A percentile compares a stretch with the other conserved stretches of the same genome.
phyloP scores from a whole-genome alignment of 75 land plant species.

The Larix kaempferi region DNA sequence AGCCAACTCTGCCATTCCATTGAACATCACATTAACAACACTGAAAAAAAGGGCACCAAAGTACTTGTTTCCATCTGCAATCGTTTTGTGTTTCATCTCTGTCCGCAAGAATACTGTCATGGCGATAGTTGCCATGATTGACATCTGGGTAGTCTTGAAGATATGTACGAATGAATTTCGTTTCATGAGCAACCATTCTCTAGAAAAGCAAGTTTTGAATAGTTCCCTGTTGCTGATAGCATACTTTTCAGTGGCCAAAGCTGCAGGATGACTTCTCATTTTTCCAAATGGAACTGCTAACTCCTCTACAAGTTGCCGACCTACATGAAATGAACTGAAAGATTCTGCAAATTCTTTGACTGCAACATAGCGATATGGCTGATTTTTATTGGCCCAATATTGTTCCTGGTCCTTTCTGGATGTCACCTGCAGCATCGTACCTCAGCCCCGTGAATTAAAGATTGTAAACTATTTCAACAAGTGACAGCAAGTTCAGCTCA shows the following conservation, averaged over 20 bases:
- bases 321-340: conserved; percentile 66
- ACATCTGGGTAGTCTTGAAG: conserved; percentile 57
- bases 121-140: conserved; percentile 26
- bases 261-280: conserved; percentile 68
- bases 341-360: conserved; percentile 72
- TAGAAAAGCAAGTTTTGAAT: conserved; percentile 50
- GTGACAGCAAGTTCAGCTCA: conserved; percentile 32
- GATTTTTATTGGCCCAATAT: conserved; percentile 60
- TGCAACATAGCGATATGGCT: conserved; percentile 57
- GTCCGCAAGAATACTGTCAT: conserved; percentile 76
- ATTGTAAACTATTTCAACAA: not conserved
- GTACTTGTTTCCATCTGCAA: conserved; percentile 47
- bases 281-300: conserved; percentile 62
- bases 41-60: conserved; percentile 63
- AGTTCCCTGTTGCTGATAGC: conserved; percentile 53
- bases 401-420: conserved; percentile 89
- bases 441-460: not conserved
- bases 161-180: conserved; percentile 60
- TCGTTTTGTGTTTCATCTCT: conserved; percentile 36
- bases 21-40: conserved; percentile 48
- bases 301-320: conserved; percentile 38
- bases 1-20: conserved; percentile 71
- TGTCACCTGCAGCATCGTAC: conserved; percentile 59
- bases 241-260: conserved; percentile 48
- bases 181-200: conserved; percentile 63